Evolutionary conservation across 2,329 filamentous ascomycete genomes (phyloP).

Genomic region (Teratosphaeria zuluensis): DNA sequence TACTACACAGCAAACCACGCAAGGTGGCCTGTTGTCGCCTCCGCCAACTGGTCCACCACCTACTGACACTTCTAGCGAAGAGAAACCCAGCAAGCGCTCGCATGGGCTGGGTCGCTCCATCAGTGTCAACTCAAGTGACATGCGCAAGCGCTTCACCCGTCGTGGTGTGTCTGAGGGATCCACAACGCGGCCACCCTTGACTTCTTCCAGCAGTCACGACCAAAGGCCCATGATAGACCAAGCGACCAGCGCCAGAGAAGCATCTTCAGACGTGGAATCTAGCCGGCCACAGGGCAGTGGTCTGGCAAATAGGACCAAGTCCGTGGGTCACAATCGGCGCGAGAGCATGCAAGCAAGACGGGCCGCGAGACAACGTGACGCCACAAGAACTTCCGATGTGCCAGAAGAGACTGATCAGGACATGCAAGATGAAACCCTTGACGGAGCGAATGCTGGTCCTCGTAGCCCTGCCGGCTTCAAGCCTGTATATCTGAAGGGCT

Average conservation of each 20-base stretch:
- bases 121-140: constrained; percentile 82
- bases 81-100: constrained; percentile 7
- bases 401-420: constrained; percentile 87
- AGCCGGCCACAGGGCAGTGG: constrained; percentile 40
- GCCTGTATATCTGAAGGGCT: constrained; percentile 87
- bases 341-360: constrained; percentile 82
- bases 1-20: constrained; percentile 2
- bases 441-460: constrained; percentile 37
- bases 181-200: constrained; percentile 28
- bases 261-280: constrained; percentile 42
- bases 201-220: constrained; percentile 17
- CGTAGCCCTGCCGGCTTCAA: constrained; percentile 70
- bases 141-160: constrained; percentile 54
- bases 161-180: constrained; percentile 45
- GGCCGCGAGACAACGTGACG: constrained; percentile 38
- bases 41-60: constrained; percentile 36
- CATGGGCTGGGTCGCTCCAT: constrained; percentile 75
- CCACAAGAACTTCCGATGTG: constrained; percentile 60
- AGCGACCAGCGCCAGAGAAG: constrained; percentile 18
- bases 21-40: constrained; percentile 60
- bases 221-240: constrained; percentile 30
- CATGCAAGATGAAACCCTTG: constrained; percentile 44
- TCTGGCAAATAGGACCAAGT: constrained; percentile 68
- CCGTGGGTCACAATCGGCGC: constrained; percentile 75
- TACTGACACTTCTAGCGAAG: constrained; percentile 39